Conservation (phyloP, 1,139 yeast genomes). For the Hyphopichia wangnamkhiaoensis region DNA sequence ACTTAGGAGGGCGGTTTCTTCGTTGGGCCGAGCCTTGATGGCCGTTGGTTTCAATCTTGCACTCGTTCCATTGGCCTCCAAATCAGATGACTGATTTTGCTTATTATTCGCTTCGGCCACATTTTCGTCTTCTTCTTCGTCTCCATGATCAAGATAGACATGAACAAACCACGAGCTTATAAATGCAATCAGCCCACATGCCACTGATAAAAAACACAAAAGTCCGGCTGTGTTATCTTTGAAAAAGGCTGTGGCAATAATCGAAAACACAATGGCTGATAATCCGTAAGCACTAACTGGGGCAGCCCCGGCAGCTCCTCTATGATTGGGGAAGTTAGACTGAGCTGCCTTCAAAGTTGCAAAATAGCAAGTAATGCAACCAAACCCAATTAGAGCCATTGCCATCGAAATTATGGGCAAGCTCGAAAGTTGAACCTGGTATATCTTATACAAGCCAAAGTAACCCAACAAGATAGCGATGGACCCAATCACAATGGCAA, state of each 20-base stretch:
- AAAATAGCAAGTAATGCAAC: constrained; percentile 64
- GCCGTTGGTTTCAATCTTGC: background rate
- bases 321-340: constrained; percentile 65
- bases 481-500: constrained; percentile 57
- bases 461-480: constrained; percentile 46
- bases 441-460: constrained; percentile 34
- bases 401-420: constrained; percentile 32
- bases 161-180: constrained; percentile 40
- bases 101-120: constrained; percentile 9
- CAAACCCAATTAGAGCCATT: constrained; percentile 58
- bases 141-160: constrained; percentile 26
- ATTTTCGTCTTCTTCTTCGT: constrained; percentile 17
- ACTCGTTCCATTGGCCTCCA: background rate
- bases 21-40: background rate
- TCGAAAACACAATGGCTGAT: constrained; percentile 44
- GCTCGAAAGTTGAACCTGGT: constrained; percentile 21
- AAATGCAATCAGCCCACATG: constrained; percentile 39
- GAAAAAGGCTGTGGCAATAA: constrained; percentile 48
- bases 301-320: constrained; percentile 69
- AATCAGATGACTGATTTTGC: no score
- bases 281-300: constrained; percentile 63
- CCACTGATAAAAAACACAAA: constrained; percentile 35
- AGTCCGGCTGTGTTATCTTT: constrained; percentile 44
- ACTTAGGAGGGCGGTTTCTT: constrained; percentile 1
- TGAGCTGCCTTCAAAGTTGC: constrained; percentile 70